Evolutionary conservation across 78 protist species (phyloP).

Genomic region (Neovahlkampfia damariscottae): DNA sequence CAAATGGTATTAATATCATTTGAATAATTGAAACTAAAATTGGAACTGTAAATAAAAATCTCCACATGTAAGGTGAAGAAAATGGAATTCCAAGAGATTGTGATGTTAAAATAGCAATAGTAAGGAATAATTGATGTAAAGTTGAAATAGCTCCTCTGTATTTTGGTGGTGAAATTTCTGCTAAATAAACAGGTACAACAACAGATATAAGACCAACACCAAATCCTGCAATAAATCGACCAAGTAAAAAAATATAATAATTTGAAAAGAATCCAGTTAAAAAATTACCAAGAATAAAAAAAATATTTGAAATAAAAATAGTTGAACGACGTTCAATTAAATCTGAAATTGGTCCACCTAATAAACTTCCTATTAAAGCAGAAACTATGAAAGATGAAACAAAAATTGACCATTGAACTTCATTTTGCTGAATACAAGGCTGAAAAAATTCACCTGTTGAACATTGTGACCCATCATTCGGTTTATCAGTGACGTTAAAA

Average conservation of each 20-base stretch:
- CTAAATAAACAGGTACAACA: constrained; percentile 23
- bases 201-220: constrained; percentile 16
- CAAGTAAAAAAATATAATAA: not conserved
- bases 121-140: not conserved
- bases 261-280: not conserved
- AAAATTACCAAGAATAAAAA: not conserved
- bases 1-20: not conserved
- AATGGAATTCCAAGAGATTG: not conserved
- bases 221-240: constrained; percentile 15
- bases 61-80: not conserved
- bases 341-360: not conserved
- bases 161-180: constrained; percentile 18
- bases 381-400: not conserved
- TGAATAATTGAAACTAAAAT: not conserved
- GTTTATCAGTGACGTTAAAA: too few species aligned
- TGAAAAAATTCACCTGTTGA: too few species aligned
- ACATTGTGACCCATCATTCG: too few species aligned
- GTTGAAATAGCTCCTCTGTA: constrained; percentile 3
- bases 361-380: not conserved
- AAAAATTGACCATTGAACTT: not conserved
- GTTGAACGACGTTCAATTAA: not conserved
- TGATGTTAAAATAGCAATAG: not conserved
- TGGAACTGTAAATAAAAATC: not conserved
- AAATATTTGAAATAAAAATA: not conserved
- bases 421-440: not conserved